Base-by-base conservation (phyloP, 257 asterid species). In the Paulownia fortunei region DNA sequence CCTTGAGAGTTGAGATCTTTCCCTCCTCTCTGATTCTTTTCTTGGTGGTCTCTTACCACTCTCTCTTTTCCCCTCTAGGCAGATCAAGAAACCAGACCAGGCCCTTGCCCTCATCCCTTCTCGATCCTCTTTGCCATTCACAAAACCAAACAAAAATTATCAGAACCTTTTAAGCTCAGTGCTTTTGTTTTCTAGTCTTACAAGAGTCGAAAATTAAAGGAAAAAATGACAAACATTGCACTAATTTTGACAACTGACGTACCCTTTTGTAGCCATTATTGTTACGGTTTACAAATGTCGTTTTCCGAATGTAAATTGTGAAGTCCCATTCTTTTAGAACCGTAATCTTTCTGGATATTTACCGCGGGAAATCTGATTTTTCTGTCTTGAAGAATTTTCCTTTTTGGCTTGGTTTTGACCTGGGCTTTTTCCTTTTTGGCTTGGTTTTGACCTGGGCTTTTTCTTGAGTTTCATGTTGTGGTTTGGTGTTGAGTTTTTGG, bases 21-120 rank as follows among this genome's bases (percentile, higher is more conserved):
- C 74, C 80, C 80, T 76, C 82, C 82, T 78, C 78, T 27, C 64
- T 61, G 19, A 47, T 58, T 69, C 42, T 44, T 41, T 42, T 41
- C 70, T 60, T 21, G 51, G 21, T 7, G 4, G 60, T 10, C 47
- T 44, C 49, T 41, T 4, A 36, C 32, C 49, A 32, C 37, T 12
- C 70, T 34, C 60, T 47, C 18, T 30, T 68, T 61, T 19, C 16
- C 30, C 7, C 52, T 19, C n/a, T 66, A 36, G 4, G 36, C 72
- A 56, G 81, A 77, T 77, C 76, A 77, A 44, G 42, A 44, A 47
- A 58, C 21, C 56, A 1, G 56, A 18, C 6, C 18, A n/a, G 9
- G 3, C 56, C 56, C 5, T 6, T 8, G 1, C 23, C n/a, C 19
- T 41, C 2, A 4, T 0, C 46, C 62, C 58, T 42, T 60, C 63